A percentile compares a stretch with the other conserved stretches of the same genome.
Conservation (phyloP, 2,329 filamentous ascomycete species). For the Aurifilum marmelostoma region DNA sequence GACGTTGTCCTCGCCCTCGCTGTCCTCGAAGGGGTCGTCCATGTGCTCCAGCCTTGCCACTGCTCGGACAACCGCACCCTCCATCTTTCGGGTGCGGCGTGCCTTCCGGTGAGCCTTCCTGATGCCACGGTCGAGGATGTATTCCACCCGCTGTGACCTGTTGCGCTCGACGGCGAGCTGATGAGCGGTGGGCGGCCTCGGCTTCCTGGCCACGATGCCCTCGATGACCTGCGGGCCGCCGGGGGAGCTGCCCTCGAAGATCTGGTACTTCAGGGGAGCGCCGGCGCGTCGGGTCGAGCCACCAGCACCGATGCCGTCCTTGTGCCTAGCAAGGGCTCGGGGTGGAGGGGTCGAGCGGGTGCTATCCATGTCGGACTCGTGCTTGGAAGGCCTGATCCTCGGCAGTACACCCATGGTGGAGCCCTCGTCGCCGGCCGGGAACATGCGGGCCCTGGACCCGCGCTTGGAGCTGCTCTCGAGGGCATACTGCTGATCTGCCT, state of each 20-base stretch:
- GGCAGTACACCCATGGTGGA: constrained; percentile 61
- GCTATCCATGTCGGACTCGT: constrained; percentile 59
- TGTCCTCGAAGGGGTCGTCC: constrained; percentile 62
- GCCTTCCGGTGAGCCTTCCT: constrained; percentile 67
- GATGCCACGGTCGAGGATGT: constrained; percentile 76
- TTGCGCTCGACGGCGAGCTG: constrained; percentile 81
- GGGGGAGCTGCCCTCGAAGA: constrained; percentile 64
- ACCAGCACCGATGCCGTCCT: constrained; percentile 37
- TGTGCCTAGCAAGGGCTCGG: constrained; percentile 41
- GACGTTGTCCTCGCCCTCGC: constrained; percentile 59
- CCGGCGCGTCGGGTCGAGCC: constrained; percentile 46
- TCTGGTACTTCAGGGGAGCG: constrained; percentile 60
- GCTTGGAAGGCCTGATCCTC: constrained; percentile 65
- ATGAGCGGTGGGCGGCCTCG: constrained; percentile 77
- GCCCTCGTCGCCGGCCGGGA: constrained; percentile 49
- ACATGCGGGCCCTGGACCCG: constrained; percentile 43
- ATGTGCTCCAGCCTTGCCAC: constrained; percentile 65
- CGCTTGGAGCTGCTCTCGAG: constrained; percentile 64
- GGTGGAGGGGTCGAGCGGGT: constrained; percentile 57
- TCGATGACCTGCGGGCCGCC: constrained; percentile 57
- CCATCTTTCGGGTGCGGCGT: constrained; percentile 52
- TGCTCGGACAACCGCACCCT: constrained; percentile 69
- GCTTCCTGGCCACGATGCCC: constrained; percentile 62
- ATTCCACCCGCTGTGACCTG: constrained; percentile 77
- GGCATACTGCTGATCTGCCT: constrained; percentile 72